phyloP scores from a whole-genome alignment of 768 basidiomycete species.

The Tulasnella sp. region DNA sequence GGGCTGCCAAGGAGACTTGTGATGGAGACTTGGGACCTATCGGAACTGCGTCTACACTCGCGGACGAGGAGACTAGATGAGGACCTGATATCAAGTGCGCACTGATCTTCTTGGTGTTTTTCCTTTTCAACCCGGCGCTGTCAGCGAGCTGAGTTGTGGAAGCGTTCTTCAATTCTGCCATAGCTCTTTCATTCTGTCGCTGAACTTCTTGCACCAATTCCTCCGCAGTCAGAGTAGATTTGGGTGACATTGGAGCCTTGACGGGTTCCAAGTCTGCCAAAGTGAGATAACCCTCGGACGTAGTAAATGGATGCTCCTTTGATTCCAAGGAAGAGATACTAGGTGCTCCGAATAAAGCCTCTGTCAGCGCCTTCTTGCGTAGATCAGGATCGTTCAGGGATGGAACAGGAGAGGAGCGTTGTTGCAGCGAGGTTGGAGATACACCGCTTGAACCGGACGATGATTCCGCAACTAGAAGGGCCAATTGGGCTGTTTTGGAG shows the following conservation, averaged over 20 bases:
- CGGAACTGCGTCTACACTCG: slow-evolving; percentile 54
- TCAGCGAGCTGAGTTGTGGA: slow-evolving; percentile 34
- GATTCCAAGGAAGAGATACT: background rate
- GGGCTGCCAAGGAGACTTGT: slow-evolving; percentile 20
- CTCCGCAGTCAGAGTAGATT: slow-evolving; percentile 27
- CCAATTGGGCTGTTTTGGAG: background rate
- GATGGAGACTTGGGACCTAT: slow-evolving; percentile 27
- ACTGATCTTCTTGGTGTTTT: slow-evolving; percentile 38
- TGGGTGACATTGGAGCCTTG: background rate
- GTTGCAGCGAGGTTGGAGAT: background rate
- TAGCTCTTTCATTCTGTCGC: slow-evolving; percentile 54
- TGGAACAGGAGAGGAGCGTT: slow-evolving; percentile 6
- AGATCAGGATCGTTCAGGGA: slow-evolving; percentile 13
- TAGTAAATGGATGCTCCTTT: slow-evolving; percentile 4
- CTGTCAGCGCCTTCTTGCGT: slow-evolving; percentile 10
- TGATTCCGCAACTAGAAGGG: background rate
- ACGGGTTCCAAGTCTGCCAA: slow-evolving; percentile 8
- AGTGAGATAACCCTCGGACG: background rate
- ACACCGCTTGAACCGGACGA: background rate
- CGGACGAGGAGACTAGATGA: slow-evolving; percentile 49
- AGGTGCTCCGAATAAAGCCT: slow-evolving; percentile 15
- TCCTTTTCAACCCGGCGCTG: slow-evolving; percentile 33
- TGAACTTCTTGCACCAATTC: slow-evolving; percentile 54
- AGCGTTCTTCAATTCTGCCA: slow-evolving; percentile 40
- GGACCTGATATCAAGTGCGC: slow-evolving; percentile 55